phyloP scores from a whole-genome alignment of 2,329 filamentous ascomycete species.

The Parafenestella ontariensis region DNA sequence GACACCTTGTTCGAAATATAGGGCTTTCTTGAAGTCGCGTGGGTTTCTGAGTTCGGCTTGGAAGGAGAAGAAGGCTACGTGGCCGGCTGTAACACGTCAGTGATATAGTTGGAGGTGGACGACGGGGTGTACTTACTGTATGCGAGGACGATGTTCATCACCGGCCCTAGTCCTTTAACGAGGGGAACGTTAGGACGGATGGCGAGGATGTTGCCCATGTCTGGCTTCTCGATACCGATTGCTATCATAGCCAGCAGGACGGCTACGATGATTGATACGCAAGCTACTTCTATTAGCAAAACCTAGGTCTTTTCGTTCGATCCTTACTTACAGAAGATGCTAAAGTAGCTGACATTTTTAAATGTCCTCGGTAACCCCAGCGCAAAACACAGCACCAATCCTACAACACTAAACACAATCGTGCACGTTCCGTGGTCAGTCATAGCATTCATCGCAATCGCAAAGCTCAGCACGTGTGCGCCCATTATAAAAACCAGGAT shows the following conservation, averaged over 20 bases:
- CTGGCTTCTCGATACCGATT: slow-evolving; percentile 62
- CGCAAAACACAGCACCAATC: slow-evolving; percentile 64
- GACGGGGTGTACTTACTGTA: slow-evolving; percentile 49
- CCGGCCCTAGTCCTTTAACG: slow-evolving; percentile 36
- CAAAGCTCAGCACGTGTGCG: slow-evolving; percentile 75
- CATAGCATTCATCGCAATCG: slow-evolving; percentile 71
- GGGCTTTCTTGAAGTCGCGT: slow-evolving; percentile 66
- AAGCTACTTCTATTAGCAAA: slow-evolving; percentile 53
- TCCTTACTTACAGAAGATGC: slow-evolving; percentile 60
- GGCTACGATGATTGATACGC: slow-evolving; percentile 68
- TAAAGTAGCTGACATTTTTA: slow-evolving; percentile 67
- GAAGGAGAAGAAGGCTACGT: slow-evolving; percentile 73
- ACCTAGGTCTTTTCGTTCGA: slow-evolving; percentile 10
- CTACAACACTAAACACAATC: slow-evolving; percentile 68
- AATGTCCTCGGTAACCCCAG: slow-evolving; percentile 69
- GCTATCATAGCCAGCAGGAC: slow-evolving; percentile 72
- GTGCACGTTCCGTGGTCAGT: slow-evolving; percentile 68
- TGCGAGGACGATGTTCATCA: slow-evolving; percentile 72
- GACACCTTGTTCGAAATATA: slow-evolving; percentile 65
- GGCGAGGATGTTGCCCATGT: slow-evolving; percentile 37
- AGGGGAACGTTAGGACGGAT: slow-evolving; percentile 29
- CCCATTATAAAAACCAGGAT: slow-evolving; percentile 74
- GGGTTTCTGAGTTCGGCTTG: slow-evolving; percentile 70
- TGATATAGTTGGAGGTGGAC: not conserved
- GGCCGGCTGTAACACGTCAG: slow-evolving; percentile 53